Percentiles rank a stretch among this genome's conserved stretches.
Evolutionary conservation across 345 rosid genomes (phyloP).

Genomic region (Angophora floribunda): DNA sequence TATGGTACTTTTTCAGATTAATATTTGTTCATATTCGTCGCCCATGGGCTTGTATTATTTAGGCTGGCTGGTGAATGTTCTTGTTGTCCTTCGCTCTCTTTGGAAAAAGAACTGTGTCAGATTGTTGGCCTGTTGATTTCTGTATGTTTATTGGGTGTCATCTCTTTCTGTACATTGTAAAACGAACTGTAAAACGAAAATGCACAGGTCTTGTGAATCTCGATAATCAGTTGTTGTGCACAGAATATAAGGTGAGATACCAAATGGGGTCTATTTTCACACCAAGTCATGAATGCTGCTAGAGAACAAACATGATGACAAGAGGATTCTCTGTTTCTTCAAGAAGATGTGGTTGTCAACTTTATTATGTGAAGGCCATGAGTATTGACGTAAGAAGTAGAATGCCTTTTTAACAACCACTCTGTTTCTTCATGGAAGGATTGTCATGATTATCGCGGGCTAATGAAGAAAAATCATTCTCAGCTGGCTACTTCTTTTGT

Average conservation of each 20-base stretch:
- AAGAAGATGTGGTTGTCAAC: background rate
- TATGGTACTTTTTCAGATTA: background rate
- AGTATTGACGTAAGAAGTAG: background rate
- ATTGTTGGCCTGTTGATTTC: background rate
- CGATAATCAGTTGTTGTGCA: background rate
- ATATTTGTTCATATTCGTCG: background rate
- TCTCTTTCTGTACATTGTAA: background rate
- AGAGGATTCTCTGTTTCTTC: background rate
- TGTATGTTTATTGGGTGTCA: background rate
- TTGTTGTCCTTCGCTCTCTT: background rate
- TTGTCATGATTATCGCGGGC: background rate
- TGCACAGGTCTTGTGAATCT: background rate
- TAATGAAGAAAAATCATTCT: background rate
- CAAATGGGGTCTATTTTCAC: background rate
- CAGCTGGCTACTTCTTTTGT: background rate
- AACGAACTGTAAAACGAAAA: background rate
- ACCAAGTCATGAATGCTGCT: background rate
- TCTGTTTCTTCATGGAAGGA: background rate
- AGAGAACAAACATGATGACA: background rate
- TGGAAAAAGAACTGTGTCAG: background rate
- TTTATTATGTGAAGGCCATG: background rate
- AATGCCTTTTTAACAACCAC: background rate
- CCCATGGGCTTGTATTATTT: background rate
- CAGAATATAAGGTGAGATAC: background rate
- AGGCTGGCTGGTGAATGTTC: background rate